A percentile compares a stretch with the other conserved stretches of the same genome.
Conservation (phyloP, 495 filamentous ascomycete genomes). For the Aspergillus nidulans region DNA sequence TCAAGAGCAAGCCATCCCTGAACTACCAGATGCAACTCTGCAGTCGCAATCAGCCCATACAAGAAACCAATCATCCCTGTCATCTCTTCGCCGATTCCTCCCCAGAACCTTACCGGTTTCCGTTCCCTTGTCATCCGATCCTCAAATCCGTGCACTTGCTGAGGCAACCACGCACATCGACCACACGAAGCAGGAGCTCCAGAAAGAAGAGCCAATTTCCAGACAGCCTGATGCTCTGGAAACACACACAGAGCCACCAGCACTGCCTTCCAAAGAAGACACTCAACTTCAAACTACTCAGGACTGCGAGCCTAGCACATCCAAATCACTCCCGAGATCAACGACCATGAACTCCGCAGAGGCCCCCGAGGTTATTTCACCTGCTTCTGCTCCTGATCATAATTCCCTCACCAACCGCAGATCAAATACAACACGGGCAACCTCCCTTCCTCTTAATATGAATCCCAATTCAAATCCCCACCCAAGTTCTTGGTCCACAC, state of each 20-base stretch:
- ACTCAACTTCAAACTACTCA: not conserved
- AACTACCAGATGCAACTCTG: slow-evolving; percentile 20
- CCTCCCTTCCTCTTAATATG: slow-evolving; percentile 13
- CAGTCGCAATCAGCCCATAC: slow-evolving; percentile 24
- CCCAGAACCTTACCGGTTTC: slow-evolving; percentile 33
- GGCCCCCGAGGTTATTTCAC: slow-evolving; percentile 34
- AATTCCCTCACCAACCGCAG: slow-evolving; percentile 26
- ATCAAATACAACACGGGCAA: slow-evolving; percentile 32
- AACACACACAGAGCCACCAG: slow-evolving; percentile 1
- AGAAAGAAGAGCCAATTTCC: not conserved
- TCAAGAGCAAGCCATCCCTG: slow-evolving; percentile 15
- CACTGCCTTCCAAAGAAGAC: not conserved
- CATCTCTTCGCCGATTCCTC: slow-evolving; percentile 34
- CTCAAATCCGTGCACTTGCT: slow-evolving; percentile 40
- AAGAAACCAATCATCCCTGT: slow-evolving; percentile 36
- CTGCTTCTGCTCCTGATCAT: slow-evolving; percentile 9
- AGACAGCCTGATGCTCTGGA: not conserved
- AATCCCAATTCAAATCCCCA: slow-evolving; percentile 24
- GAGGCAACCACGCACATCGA: slow-evolving; percentile 24
- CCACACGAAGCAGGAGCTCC: slow-evolving; percentile 28
- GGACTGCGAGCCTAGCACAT: not conserved
- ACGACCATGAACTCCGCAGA: slow-evolving; percentile 39
- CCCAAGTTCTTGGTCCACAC: slow-evolving; percentile 12
- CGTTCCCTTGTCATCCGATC: slow-evolving; percentile 35
- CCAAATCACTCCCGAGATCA: slow-evolving; percentile 19